phyloP scores from a whole-genome alignment of 129 eudicot species.

The Solidago caesia region DNA sequence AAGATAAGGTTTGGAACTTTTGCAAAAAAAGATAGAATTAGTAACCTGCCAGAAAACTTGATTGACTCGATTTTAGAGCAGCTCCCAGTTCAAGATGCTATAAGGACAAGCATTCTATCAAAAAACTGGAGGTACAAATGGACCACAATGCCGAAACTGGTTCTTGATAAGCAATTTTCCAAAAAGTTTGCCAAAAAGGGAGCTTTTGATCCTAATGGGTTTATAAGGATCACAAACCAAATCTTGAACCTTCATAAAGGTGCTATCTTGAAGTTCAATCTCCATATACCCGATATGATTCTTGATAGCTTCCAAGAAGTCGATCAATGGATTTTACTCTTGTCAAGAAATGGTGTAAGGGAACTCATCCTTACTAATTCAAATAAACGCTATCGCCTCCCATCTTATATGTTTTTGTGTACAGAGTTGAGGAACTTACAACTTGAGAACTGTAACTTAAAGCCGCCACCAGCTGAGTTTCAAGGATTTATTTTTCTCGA shows the following conservation, averaged over 20 bases:
- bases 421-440: background rate
- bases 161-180: background rate
- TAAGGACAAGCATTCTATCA: constrained; percentile 17
- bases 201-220: background rate
- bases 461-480: background rate
- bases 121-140: constrained; percentile 22
- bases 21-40: background rate
- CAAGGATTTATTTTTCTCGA: constrained; percentile 18
- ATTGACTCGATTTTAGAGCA: constrained; percentile 12
- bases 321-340: constrained; percentile 16
- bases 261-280: constrained; percentile 3
- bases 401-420: constrained; percentile 9
- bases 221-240: constrained; percentile 17
- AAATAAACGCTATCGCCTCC: background rate
- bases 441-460: background rate
- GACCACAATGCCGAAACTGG: constrained; percentile 8
- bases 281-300: constrained; percentile 9
- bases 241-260: constrained; percentile 16
- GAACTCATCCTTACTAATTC: background rate
- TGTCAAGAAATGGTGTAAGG: constrained; percentile 17
- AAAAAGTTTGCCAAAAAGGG: background rate
- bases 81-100: constrained; percentile 25
- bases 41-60: constrained; percentile 19
- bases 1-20: background rate
- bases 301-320: constrained; percentile 19